Evolutionary conservation across 1,139 yeast species (phyloP).

Genomic region (Candida gigantensis): DNA sequence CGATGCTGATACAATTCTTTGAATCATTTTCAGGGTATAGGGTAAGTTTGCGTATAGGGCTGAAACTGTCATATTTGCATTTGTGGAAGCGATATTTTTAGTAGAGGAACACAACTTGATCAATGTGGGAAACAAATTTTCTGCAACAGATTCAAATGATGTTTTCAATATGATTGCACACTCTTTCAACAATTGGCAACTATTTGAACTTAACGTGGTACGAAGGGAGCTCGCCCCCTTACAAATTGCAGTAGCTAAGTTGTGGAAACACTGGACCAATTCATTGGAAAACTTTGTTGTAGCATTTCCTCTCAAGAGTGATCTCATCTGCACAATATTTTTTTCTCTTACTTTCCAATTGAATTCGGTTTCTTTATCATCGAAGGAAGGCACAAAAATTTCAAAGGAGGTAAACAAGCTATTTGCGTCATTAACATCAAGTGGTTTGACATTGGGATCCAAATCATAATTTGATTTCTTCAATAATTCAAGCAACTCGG

Average conservation of each 20-base stretch:
- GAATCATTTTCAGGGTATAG: conserved; percentile 54
- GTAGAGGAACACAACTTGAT: conserved; percentile 71
- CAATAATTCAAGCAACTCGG: conserved; percentile 19
- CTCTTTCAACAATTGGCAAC: conserved; percentile 82
- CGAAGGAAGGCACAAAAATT: conserved; percentile 42
- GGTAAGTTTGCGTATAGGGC: conserved; percentile 60
- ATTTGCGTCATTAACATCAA: conserved; percentile 19
- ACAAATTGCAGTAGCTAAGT: conserved; percentile 58
- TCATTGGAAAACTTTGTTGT: conserved; percentile 39
- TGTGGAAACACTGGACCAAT: conserved; percentile 43
- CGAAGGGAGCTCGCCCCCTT: conserved; percentile 75
- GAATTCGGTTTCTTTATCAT: conserved; percentile 83
- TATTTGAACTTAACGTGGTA: conserved; percentile 76
- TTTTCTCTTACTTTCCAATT: conserved; percentile 83
- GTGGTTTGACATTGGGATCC: conserved; percentile 25
- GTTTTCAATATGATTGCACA: conserved; percentile 51
- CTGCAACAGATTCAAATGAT: conserved; percentile 62
- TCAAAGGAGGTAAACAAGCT: conserved; percentile 20
- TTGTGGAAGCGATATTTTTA: conserved; percentile 74
- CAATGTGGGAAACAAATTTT: conserved; percentile 57
- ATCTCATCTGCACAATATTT: conserved; percentile 56
- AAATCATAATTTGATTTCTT: conserved; percentile 25
- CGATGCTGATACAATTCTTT: conserved; percentile 52
- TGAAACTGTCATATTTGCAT: conserved; percentile 69
- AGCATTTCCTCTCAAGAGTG: conserved; percentile 60